Evolutionary conservation across 192 early-diverging fungal genomes (phyloP), one percentile per base, ranked within the genome.

Genomic region (Linnemannia exigua): DNA sequence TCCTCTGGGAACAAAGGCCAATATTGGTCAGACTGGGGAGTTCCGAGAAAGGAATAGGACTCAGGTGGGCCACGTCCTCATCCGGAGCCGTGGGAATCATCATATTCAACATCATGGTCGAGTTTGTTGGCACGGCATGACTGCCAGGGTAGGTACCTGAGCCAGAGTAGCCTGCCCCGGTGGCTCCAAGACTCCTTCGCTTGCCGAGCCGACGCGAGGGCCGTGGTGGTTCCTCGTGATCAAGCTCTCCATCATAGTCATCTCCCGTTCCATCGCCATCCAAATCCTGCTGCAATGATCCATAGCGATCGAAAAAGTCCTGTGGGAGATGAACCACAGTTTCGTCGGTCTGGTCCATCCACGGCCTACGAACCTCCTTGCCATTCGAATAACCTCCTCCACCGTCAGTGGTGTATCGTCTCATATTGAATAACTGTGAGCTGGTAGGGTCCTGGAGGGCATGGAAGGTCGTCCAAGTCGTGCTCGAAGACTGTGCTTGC

Each of bases 1-100:
- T 79, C 11, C 83, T 80, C 52, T 89, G 79, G 36, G 84, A 88
- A 78, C 92, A 96, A 41, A 95, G 86, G 31, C 91, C 92, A 77
- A 95, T 91, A 70, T 84, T 84, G 48, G 81, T 87, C 28, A 89
- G 54, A 46, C 80, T 89, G 15, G 81, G 84, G 16, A 89, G 76
- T 74, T 89, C 88, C 4, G 81, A 80, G 67, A 89, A 89, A 5
- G 79, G 68, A 28, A 89, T 83, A 11, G 70, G 69, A 36, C 72
- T 81, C 41, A 89, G 28, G 41, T 75, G 80, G 17, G 79, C 54
- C 14, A 70, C 74, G 38, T 87, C 75, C 20, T 70, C 80, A 37
- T 81, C 87, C 20, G 51, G 69, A 11, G 41, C 16, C 5, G 75
- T 41, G 12, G 28, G 58, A 14, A 63, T 63, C 28, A 33, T 20